These are phyloP conservation scores for Mortierella sp. DNA, from an alignment of 371 early-diverging fungal genomes.

Conservation along the genomic window DNA sequence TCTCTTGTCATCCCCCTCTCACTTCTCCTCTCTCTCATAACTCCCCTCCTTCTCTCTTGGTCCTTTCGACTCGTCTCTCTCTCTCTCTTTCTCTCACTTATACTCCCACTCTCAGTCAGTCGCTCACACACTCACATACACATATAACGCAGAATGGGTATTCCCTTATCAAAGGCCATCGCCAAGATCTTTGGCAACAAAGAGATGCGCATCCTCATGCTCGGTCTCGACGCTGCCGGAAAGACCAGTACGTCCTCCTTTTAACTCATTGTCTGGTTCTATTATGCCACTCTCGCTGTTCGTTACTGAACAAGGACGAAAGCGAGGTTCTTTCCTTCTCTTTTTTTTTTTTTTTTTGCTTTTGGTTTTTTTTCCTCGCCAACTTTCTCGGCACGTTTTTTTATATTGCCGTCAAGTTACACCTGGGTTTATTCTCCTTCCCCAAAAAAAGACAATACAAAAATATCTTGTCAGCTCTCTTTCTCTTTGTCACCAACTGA, in stretches of 20 bases:
- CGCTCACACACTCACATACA: not conserved
- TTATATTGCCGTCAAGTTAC: not conserved
- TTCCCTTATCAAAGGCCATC: conserved; percentile 63
- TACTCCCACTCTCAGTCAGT: not conserved
- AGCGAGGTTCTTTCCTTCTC: not conserved
- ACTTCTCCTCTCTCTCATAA: not conserved
- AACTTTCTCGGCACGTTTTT: conserved; percentile 2
- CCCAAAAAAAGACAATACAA: not conserved
- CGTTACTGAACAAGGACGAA: not conserved
- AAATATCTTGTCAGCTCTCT: conserved; percentile 9
- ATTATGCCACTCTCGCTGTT: not conserved
- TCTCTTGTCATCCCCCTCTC: not conserved
- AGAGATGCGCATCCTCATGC: conserved; percentile 92
- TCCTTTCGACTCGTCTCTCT: not conserved
- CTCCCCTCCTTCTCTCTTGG: not conserved
- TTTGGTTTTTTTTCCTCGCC: not conserved
- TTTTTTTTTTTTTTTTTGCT: not conserved
- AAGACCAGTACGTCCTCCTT: conserved; percentile 83
- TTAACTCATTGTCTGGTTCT: not conserved
- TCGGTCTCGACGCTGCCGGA: conserved; percentile 95
- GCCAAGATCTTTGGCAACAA: conserved; percentile 84
- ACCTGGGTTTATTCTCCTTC: not conserved
- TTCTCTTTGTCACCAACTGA: not conserved
- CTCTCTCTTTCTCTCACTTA: not conserved
- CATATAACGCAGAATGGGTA: conserved; percentile 30